phyloP scores from a whole-genome alignment of 805 yeast genomes.

The Candida yuanshanica region DNA sequence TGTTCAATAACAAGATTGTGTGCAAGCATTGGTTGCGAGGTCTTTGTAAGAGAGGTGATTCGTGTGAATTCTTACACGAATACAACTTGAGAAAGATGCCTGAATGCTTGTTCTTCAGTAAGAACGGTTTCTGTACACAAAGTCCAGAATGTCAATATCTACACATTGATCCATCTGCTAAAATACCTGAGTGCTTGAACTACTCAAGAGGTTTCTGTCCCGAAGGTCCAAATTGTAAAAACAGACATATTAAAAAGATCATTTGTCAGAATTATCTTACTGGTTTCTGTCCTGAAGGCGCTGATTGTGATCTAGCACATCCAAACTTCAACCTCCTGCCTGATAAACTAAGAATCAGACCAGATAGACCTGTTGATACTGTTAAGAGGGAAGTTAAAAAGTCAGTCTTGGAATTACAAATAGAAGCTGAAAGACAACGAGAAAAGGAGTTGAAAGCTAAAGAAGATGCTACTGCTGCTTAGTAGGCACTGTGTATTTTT shows the following conservation, averaged over 20 bases:
- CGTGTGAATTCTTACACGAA: constrained; percentile 94
- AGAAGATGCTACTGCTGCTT: not conserved
- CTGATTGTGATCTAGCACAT: constrained; percentile 65
- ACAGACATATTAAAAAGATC: constrained; percentile 70
- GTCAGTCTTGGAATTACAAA: constrained; percentile 22
- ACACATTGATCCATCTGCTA: constrained; percentile 85
- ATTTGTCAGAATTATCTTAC: constrained; percentile 76
- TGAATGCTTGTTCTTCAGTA: constrained; percentile 83
- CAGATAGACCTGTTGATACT: constrained; percentile 23
- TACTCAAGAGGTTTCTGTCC: constrained; percentile 89
- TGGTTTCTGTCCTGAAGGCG: constrained; percentile 92
- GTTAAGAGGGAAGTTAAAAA: constrained; percentile 13
- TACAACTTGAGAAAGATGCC: constrained; percentile 94
- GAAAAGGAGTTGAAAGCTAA: constrained; percentile 10
- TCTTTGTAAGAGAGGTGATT: constrained; percentile 91
- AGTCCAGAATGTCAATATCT: constrained; percentile 89
- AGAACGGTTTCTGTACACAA: constrained; percentile 82
- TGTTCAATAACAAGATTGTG: constrained; percentile 71
- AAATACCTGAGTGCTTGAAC: constrained; percentile 81
- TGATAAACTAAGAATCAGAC: constrained; percentile 31
- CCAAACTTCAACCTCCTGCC: constrained; percentile 62
- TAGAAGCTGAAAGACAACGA: constrained; percentile 21
- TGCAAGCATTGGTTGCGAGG: constrained; percentile 99
- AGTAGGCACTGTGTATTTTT: no score
- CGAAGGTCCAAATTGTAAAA: constrained; percentile 80